Percentiles rank a stretch among this genome's conserved stretches.
Conservation (phyloP, 768 basidiomycete genomes). For the Naematelia aurantialba region DNA sequence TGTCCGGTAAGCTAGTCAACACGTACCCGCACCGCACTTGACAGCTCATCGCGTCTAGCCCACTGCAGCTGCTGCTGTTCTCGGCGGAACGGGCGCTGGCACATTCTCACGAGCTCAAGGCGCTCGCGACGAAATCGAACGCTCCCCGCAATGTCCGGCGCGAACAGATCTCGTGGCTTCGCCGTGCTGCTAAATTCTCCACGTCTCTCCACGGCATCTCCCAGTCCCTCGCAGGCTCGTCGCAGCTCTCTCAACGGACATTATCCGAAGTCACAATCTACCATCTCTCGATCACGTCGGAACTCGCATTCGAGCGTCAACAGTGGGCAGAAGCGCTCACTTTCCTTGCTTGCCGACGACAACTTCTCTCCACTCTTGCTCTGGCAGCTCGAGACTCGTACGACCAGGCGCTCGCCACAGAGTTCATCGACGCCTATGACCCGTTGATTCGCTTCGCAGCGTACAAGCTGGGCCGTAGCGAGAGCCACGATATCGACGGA, state of each 20-base stretch:
- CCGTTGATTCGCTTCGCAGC: slow-evolving; percentile 91
- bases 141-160: slow-evolving; percentile 14
- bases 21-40: background rate
- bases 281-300: slow-evolving; percentile 74
- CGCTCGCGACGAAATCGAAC: slow-evolving; percentile 56
- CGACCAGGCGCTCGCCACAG: slow-evolving; percentile 79
- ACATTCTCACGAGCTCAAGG: slow-evolving; percentile 72
- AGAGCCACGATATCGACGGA: slow-evolving; percentile 59
- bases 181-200: slow-evolving; percentile 36
- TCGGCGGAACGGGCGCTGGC: slow-evolving; percentile 92
- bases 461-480: slow-evolving; percentile 73
- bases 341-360: slow-evolving; percentile 73
- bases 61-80: slow-evolving; percentile 68
- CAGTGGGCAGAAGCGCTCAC: slow-evolving; percentile 67
- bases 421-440: slow-evolving; percentile 79
- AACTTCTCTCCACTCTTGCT: slow-evolving; percentile 55
- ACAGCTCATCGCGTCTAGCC: slow-evolving; percentile 12
- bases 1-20: slow-evolving; percentile 64
- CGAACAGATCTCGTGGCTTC: slow-evolving; percentile 45
- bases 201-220: slow-evolving; percentile 52
- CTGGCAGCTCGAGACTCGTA: slow-evolving; percentile 58
- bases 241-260: slow-evolving; percentile 58
- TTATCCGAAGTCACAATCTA: slow-evolving; percentile 72
- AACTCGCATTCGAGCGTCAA: slow-evolving; percentile 71
- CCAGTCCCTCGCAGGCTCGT: slow-evolving; percentile 64